phyloP scores from a whole-genome alignment of 83 land plant species.

The Isoetes engelmannii region DNA sequence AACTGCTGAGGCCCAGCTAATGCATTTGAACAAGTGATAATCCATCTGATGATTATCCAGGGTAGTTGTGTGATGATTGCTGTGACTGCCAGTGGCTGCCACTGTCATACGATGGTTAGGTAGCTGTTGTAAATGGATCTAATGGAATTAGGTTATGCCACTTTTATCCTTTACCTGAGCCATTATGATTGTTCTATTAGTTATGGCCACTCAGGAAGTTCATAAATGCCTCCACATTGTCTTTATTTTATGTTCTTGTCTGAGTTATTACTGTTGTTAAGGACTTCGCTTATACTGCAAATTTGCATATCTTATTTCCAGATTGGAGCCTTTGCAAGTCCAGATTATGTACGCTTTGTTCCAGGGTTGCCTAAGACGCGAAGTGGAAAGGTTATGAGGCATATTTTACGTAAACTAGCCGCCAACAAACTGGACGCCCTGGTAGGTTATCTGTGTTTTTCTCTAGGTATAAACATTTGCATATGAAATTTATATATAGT shows the following conservation, averaged over 20 bases:
- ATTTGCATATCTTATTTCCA: neutral
- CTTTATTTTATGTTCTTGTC: neutral
- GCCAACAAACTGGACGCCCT: constrained; percentile 14
- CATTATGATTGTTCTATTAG: neutral
- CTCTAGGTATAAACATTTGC: neutral
- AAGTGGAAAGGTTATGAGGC: constrained; percentile 34
- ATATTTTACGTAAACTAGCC: constrained; percentile 28
- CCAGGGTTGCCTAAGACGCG: constrained; percentile 34
- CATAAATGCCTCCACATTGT: neutral
- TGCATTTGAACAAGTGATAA: too few species aligned
- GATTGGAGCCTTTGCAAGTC: constrained; percentile 35
- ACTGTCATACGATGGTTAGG: too few species aligned
- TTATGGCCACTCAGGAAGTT: neutral
- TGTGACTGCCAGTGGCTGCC: too few species aligned
- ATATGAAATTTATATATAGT: neutral
- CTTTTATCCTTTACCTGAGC: neutral
- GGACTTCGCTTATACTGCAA: too few species aligned
- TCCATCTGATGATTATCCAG: too few species aligned
- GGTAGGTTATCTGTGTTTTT: constrained; percentile 6
- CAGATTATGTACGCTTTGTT: constrained; percentile 20
- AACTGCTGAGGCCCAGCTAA: too few species aligned
- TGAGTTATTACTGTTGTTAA: too few species aligned
- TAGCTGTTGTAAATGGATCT: too few species aligned
- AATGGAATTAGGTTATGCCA: neutral
- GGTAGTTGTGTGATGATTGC: too few species aligned